phyloP scores from a whole-genome alignment of 495 filamentous ascomycete species.

The Thozetella sp. region DNA sequence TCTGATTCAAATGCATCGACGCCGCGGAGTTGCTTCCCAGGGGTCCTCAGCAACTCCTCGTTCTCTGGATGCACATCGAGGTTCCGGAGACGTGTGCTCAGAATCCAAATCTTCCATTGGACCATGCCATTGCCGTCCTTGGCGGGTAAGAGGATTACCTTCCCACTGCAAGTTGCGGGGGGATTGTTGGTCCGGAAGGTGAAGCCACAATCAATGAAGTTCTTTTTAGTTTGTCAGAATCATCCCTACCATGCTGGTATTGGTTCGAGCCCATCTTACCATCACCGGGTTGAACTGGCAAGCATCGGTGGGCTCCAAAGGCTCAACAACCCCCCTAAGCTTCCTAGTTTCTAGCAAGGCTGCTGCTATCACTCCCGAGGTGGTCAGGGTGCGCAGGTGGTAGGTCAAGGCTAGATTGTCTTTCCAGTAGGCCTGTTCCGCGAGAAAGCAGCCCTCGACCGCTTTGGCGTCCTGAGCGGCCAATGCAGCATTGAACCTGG shows the following conservation, averaged over 20 bases:
- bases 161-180: conserved; percentile 20
- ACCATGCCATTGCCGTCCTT: conserved; percentile 3
- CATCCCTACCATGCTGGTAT: neutral
- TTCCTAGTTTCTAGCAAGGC: conserved; percentile 16
- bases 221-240: conserved; percentile 4
- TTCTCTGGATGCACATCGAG: conserved; percentile 27
- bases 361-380: conserved; percentile 13
- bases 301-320: conserved; percentile 9
- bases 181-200: conserved; percentile 22
- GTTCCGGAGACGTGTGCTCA: conserved; percentile 26
- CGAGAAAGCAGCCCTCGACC: conserved; percentile 17
- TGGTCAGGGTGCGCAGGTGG: conserved; percentile 26
- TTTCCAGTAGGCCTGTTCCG: conserved; percentile 25
- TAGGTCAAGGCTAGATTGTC: conserved; percentile 29
- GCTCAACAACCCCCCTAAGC: conserved; percentile 9
- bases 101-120: conserved; percentile 33
- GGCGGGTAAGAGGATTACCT: conserved; percentile 25
- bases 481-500: conserved; percentile 16
- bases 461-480: conserved; percentile 12
- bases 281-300: conserved; percentile 14
- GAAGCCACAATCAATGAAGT: conserved; percentile 24
- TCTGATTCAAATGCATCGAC: conserved; percentile 24
- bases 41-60: conserved; percentile 19
- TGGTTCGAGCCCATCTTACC: conserved; percentile 8
- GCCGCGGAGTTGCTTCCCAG: conserved; percentile 13